Percentiles rank a stretch among this genome's conserved stretches.
Conservation (phyloP, 2,329 filamentous ascomycete genomes). For the Monilinia polystroma region DNA sequence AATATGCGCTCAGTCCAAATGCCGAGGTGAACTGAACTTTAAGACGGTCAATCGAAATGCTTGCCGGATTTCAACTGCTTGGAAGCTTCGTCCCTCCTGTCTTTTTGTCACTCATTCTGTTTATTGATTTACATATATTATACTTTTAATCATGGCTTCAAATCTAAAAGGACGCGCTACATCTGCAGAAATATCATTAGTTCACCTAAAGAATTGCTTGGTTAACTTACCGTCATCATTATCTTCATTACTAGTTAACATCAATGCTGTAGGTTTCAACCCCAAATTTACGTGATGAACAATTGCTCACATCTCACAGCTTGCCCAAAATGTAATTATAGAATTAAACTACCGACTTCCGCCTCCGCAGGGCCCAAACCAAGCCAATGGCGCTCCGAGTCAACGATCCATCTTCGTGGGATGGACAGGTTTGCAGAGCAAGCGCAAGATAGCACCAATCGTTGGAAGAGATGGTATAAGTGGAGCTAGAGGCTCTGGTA, state of each 20-base stretch:
- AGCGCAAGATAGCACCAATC: constrained; percentile 71
- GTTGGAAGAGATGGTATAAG: constrained; percentile 72
- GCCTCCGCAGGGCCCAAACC: constrained; percentile 48
- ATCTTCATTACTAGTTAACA: constrained; percentile 80
- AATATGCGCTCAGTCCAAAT: background rate
- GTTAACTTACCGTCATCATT: constrained; percentile 87
- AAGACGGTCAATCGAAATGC: constrained; percentile 9
- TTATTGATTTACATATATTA: constrained; percentile 16
- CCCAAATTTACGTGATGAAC: background rate
- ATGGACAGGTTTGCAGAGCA: constrained; percentile 98
- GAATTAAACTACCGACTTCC: constrained; percentile 76
- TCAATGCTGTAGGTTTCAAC: constrained; percentile 73
- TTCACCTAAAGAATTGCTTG: constrained; percentile 89
- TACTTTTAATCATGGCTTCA: constrained; percentile 30
- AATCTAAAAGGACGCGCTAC: constrained; percentile 50
- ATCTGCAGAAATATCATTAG: constrained; percentile 78
- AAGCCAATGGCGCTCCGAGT: constrained; percentile 48
- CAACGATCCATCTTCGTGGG: constrained; percentile 80
- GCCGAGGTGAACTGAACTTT: constrained; percentile 16
- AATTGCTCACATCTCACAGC: constrained; percentile 47
- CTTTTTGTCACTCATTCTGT: background rate
- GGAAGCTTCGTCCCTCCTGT: background rate
- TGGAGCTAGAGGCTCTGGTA: constrained; percentile 53
- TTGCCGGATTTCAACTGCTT: background rate
- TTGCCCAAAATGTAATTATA: constrained; percentile 93